Base-by-base conservation (phyloP, 192 early-diverging fungal species). In the Mortierella claussenii region DNA sequence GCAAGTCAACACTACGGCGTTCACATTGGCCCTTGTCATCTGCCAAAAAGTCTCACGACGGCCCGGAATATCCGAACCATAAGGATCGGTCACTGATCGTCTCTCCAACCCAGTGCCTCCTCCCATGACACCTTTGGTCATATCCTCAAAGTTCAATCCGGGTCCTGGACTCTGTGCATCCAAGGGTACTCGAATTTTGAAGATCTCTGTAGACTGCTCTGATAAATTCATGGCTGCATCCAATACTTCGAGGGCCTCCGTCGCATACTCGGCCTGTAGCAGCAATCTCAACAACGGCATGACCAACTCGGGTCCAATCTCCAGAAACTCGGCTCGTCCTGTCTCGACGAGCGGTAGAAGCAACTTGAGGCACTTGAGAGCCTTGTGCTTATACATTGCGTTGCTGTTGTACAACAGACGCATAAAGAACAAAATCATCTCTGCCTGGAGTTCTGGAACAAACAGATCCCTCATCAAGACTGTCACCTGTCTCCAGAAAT, bases 401-500 rank as follows among this genome's bases (percentile, higher is more conserved):
- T 85, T 42, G 31, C 79, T 80, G 67, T 95, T 92, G n/a, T 81
- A 75, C 8, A 94, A 61, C 24, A 95, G 58, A 17, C 83, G 73
- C 36, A 89, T 78, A 10, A 91, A 65, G 51, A 93, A 87, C 46
- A 89, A 69, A 27, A 92, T 67, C n/a, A 81, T 81, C 57, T 83
- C 68, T 27, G 82, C 80, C 57, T 90, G 81, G 37, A 89, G 81
- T 11, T 70, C 65, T 1, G 87, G 86, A 42, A 95, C 86, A 65
- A 86, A 96, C 7, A 78, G 66, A 23, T 93, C 88, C 12, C 83
- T 61, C 10, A 95, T 65, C 9, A 87, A 48, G 1, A 62, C 73
- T 13, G 88, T 79, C n/a, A 91, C 71, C 46, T 94, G 89, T 40
- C 82, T 63, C n/a, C 93, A 71, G 64, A 92, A 96, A 61, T 95